Base-by-base conservation (phyloP, 2,329 filamentous ascomycete species). In the Colletotrichum cuscutae region DNA sequence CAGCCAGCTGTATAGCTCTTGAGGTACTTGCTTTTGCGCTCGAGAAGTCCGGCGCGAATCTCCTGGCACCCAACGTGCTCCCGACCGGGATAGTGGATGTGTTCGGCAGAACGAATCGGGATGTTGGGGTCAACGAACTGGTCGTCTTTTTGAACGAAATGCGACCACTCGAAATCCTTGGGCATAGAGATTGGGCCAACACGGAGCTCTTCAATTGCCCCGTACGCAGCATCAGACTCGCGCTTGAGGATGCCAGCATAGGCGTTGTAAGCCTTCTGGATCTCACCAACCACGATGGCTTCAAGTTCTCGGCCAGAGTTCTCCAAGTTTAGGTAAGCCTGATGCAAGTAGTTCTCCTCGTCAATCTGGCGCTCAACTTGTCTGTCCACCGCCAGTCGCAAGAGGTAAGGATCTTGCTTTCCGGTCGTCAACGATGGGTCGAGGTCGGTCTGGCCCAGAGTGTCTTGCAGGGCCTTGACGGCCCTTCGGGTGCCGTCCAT, bases 11-110 rank as follows among this genome's bases (percentile, higher is more conserved):
- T 97, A 82, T 98, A 98, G 81, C 95, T 98, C 86, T 98, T 98
- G 74, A 99, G 86, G 79, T 98, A 99, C 81, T 98, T 99, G 89
- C 95, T 98, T 91, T 98, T 98, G 76, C 97, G 93, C 86, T 99
- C 97, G 46, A 99, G 86, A 83, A 98, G 91, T 3, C 97, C 97
- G 24, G 95, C 94, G 73, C 95, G 89, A 65, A 99, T 94, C 82
- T 98, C 96, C 74, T 94, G 80, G 87, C 94, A 82, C 65, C 94
- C 91, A 74, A 94, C 91, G 81, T 98, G 94, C 77, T 97, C 90
- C 80, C 94, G 95, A 54, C 97, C 97, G 22, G 95, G 95, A 80
- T 98, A 99, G 72, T 94, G 90, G 76, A 99, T 97, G 75, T 94
- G 93, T 78, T 97, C 91, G 24, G 94, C 83, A 65, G 92, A 90